phyloP scores from a whole-genome alignment of 148 eudicot genomes.

The Nepenthes mirabilis region DNA sequence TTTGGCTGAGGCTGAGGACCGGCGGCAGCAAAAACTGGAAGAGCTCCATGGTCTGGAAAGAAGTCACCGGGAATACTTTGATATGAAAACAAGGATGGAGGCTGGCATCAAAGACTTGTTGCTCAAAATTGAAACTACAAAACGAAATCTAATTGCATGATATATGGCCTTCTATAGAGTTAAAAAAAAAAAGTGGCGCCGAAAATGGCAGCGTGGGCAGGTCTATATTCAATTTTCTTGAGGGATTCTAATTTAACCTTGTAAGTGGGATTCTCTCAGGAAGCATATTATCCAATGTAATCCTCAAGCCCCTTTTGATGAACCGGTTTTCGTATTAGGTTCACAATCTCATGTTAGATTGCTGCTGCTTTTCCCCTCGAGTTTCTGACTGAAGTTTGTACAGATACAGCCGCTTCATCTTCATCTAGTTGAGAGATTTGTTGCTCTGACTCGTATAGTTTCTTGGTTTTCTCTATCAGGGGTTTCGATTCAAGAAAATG shows the following conservation, averaged over 20 bases:
- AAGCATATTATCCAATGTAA: neutral
- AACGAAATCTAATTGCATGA: constrained; percentile 40
- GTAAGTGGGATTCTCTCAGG: constrained; percentile 5
- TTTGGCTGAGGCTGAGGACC: constrained; percentile 62
- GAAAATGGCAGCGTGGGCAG: neutral
- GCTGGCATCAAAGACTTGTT: constrained; percentile 70
- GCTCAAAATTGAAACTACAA: constrained; percentile 82
- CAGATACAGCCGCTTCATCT: too few species aligned
- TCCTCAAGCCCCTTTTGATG: neutral
- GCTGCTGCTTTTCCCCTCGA: too few species aligned
- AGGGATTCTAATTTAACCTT: constrained; percentile 2
- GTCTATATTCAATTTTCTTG: neutral
- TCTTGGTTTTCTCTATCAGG: too few species aligned
- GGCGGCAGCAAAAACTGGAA: constrained; percentile 50
- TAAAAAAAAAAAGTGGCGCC: neutral
- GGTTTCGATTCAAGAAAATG: too few species aligned
- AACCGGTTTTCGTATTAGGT: neutral
- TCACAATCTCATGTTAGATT: too few species aligned
- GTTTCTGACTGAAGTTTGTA: too few species aligned
- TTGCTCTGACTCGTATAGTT: too few species aligned
- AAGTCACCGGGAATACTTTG: constrained; percentile 66
- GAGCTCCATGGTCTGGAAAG: constrained; percentile 62
- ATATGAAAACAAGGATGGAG: constrained; percentile 88
- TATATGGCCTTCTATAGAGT: neutral
- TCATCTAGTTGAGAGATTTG: too few species aligned